These are phyloP conservation scores for Alternaria consortialis DNA, from an alignment of 2,329 filamentous ascomycete species.

Conservation along the genomic window DNA sequence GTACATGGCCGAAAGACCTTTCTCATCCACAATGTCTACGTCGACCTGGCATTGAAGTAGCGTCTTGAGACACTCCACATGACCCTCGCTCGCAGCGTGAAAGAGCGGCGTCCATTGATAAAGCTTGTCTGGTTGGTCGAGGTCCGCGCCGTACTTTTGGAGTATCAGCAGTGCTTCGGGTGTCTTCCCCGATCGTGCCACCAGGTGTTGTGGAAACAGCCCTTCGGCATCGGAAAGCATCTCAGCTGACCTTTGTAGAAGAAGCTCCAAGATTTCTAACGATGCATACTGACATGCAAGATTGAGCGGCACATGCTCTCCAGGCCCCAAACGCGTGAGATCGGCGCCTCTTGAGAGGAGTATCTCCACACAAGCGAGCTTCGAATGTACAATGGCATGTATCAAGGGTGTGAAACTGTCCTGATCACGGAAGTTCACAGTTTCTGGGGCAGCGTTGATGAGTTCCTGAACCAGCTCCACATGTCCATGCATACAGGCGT, in stretches of 20 bases:
- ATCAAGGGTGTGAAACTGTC: slow-evolving; percentile 98
- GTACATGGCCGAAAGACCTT: slow-evolving; percentile 92
- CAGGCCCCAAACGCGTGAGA: slow-evolving; percentile 83
- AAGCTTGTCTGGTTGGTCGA: slow-evolving; percentile 92
- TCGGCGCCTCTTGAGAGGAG: slow-evolving; percentile 81
- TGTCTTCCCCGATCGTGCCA: slow-evolving; percentile 85
- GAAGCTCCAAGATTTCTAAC: slow-evolving; percentile 80
- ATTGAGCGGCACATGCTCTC: slow-evolving; percentile 93
- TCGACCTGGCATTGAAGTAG: slow-evolving; percentile 82
- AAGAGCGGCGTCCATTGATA: slow-evolving; percentile 98
- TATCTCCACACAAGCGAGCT: slow-evolving; percentile 79
- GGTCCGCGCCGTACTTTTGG: slow-evolving; percentile 84
- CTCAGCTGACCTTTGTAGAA: slow-evolving; percentile 80
- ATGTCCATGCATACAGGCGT: slow-evolving; percentile 93
- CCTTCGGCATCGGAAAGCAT: slow-evolving; percentile 96
- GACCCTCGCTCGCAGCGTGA: slow-evolving; percentile 95
- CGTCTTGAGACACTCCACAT: slow-evolving; percentile 84
- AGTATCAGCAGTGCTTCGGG: slow-evolving; percentile 82
- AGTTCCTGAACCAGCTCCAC: slow-evolving; percentile 82
- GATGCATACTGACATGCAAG: slow-evolving; percentile 94
- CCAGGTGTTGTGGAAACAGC: slow-evolving; percentile 94
- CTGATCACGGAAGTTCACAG: slow-evolving; percentile 88
- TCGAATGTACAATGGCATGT: slow-evolving; percentile 90
- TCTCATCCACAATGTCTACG: slow-evolving; percentile 85
- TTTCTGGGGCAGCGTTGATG: slow-evolving; percentile 73